Evolutionary conservation across 495 filamentous ascomycete genomes (phyloP).

Genomic region (Cudoniella acicularis): DNA sequence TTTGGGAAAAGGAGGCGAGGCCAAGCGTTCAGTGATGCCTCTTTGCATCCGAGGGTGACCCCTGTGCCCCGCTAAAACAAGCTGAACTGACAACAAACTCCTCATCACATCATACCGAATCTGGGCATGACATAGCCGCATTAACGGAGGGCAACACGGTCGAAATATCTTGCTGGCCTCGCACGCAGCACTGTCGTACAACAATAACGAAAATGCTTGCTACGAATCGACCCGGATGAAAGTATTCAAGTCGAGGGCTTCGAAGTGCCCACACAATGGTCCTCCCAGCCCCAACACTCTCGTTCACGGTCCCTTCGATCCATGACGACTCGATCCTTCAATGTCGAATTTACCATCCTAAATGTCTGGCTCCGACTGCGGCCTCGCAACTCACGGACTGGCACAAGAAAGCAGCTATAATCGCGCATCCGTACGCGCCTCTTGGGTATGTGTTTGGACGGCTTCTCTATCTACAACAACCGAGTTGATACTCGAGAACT

Average conservation of each 20-base stretch:
- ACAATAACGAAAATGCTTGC: neutral
- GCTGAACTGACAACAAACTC: neutral
- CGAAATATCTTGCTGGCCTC: neutral
- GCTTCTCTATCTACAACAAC: neutral
- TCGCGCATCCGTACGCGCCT: conserved; percentile 89
- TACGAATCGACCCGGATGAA: conserved; percentile 4
- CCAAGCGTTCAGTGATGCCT: too few relatives aligned
- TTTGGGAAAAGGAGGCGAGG: too few relatives aligned
- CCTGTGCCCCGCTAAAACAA: too few relatives aligned
- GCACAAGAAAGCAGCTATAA: conserved; percentile 60
- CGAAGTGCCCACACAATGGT: conserved; percentile 2
- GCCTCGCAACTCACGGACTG: conserved; percentile 32
- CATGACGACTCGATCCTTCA: conserved; percentile 71
- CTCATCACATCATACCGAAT: neutral
- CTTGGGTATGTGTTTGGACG: conserved; percentile 46
- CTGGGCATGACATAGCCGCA: neutral
- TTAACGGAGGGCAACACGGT: neutral
- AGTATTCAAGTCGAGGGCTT: conserved; percentile 1
- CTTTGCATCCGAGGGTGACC: too few relatives aligned
- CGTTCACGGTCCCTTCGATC: conserved; percentile 79
- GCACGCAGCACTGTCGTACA: neutral
- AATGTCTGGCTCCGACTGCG: conserved; percentile 27
- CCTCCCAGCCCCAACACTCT: conserved; percentile 57
- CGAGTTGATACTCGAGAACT: too few relatives aligned
- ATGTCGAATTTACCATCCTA: conserved; percentile 78